A percentile compares a stretch with the other conserved stretches of the same genome.
These are phyloP conservation scores for Colletotrichum tropicale DNA, from an alignment of 2,329 filamentous ascomycete species.

Conservation along the genomic window DNA sequence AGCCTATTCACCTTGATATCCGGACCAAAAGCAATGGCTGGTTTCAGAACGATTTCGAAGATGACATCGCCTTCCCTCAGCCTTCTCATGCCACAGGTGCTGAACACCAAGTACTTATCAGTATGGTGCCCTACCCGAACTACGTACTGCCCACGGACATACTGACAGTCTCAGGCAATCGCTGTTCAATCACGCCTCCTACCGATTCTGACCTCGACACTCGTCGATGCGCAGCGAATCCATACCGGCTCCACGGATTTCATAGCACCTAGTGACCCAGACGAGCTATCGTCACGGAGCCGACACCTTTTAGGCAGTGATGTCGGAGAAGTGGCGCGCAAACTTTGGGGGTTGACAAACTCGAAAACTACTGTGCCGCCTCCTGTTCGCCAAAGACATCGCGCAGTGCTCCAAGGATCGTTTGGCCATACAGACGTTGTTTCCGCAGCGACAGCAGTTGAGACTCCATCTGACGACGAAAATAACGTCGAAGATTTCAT, in stretches of 20 bases:
- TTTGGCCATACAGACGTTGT: background rate
- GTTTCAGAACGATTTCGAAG: background rate
- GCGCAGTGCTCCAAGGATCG: background rate
- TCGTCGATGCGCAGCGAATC: constrained; percentile 22
- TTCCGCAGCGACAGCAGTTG: background rate
- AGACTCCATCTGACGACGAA: background rate
- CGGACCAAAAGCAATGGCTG: background rate
- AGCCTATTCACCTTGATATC: background rate
- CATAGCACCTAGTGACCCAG: background rate
- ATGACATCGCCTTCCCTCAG: background rate
- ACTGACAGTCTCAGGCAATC: background rate
- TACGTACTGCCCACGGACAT: background rate
- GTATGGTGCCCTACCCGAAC: background rate
- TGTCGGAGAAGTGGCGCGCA: background rate
- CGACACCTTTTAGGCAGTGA: background rate
- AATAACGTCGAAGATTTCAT: constrained; percentile 6
- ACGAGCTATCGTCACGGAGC: background rate
- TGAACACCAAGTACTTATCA: background rate
- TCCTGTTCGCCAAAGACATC: background rate
- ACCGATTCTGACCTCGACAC: constrained; percentile 31
- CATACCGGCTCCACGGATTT: background rate
- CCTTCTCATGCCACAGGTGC: background rate
- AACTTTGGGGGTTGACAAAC: background rate
- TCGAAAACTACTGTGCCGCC: background rate
- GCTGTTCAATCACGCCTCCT: constrained; percentile 24